These are phyloP conservation scores for Canna indica DNA, from an alignment of 176 grass and related monocot genomes.

Conservation along the genomic window DNA sequence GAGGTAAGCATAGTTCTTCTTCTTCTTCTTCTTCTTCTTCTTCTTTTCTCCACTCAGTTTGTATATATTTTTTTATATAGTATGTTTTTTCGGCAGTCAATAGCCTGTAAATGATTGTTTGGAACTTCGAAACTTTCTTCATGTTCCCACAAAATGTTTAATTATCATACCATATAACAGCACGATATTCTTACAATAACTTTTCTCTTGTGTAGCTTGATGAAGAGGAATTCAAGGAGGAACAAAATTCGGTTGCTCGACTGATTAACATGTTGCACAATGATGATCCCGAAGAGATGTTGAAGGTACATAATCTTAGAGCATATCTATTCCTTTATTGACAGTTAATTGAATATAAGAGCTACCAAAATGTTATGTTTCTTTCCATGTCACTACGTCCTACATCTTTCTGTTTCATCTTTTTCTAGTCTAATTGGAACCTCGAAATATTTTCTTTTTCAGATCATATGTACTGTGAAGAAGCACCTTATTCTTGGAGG, in stretches of 20 bases:
- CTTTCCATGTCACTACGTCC: neutral
- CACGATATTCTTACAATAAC: neutral
- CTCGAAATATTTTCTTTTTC: slow-evolving; percentile 24
- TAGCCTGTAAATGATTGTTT: neutral
- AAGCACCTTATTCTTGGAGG: slow-evolving; percentile 98
- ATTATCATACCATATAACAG: neutral
- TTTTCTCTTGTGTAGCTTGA: slow-evolving; percentile 43
- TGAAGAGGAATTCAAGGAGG: slow-evolving; percentile 98
- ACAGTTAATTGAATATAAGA: neutral
- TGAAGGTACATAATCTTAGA: slow-evolving; percentile 49
- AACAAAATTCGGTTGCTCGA: slow-evolving; percentile 91
- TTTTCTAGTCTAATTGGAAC: slow-evolving; percentile 16
- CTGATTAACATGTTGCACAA: slow-evolving; percentile 97
- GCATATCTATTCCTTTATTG: neutral
- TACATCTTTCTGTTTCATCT: neutral
- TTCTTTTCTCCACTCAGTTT: neutral
- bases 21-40: neutral
- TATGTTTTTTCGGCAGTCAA: neutral
- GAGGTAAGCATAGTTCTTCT: slow-evolving; percentile 39
- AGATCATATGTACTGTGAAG: slow-evolving; percentile 91
- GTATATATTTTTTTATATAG: neutral
- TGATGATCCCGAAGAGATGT: slow-evolving; percentile 90
- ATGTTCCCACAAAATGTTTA: neutral
- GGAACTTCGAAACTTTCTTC: neutral
- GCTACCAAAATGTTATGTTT: neutral